Percentiles rank a stretch among this genome's conserved stretches.
Conservation (phyloP, 192 early-diverging fungal species). For the Pilaira anomala region DNA sequence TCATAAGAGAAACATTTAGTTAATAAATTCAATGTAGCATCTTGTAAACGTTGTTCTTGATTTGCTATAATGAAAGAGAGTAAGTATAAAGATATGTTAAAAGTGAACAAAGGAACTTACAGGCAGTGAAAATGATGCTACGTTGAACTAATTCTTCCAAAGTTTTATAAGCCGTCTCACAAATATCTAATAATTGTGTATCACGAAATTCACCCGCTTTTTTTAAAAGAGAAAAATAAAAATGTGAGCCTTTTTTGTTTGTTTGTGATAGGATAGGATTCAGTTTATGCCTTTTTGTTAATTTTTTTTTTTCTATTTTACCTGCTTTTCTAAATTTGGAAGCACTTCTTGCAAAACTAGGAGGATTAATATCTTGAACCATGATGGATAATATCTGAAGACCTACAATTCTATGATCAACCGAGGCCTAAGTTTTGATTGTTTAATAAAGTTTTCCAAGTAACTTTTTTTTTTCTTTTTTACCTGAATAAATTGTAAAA, state of each 20-base stretch:
- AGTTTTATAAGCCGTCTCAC: conserved; percentile 37
- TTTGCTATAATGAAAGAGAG: conserved; percentile 24
- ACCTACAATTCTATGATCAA: conserved; percentile 58
- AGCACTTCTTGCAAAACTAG: conserved; percentile 56
- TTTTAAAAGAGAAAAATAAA: background rate
- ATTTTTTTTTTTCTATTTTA: conserved; percentile 21
- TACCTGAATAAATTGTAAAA: conserved; percentile 61
- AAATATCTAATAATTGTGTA: conserved; percentile 32
- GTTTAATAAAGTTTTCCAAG: too few species aligned
- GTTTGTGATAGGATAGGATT: conserved; percentile 2
- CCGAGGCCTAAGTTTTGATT: conserved; percentile 53
- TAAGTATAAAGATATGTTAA: background rate
- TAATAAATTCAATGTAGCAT: conserved; percentile 58
- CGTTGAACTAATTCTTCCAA: conserved; percentile 39
- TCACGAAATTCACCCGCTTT: conserved; percentile 49
- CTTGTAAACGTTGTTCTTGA: conserved; percentile 39
- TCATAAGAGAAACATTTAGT: conserved; percentile 74
- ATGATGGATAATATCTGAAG: conserved; percentile 64
- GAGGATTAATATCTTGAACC: conserved; percentile 74
- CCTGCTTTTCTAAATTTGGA: conserved; percentile 70
- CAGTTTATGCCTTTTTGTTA: too few species aligned
- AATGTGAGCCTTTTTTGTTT: background rate
- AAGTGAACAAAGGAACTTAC: conserved; percentile 23
- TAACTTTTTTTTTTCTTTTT: too few species aligned
- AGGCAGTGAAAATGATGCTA: conserved; percentile 36